Evolutionary conservation across 192 early-diverging fungal genomes (phyloP).

Genomic region (Entomortierella lignicola): DNA sequence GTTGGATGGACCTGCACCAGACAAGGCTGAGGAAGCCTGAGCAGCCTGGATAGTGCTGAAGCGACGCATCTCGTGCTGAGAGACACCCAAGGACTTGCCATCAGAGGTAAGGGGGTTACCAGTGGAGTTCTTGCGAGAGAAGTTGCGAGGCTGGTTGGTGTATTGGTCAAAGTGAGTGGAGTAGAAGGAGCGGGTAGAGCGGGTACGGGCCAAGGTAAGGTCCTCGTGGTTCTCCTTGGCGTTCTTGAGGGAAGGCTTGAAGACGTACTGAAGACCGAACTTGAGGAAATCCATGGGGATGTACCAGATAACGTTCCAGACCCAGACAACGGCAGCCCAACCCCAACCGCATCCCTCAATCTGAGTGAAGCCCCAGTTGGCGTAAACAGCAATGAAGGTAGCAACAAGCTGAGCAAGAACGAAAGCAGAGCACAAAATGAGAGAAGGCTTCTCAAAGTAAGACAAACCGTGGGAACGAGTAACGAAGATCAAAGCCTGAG

Average conservation of each 20-base stretch:
- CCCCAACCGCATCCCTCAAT: slow-evolving; percentile 80
- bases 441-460: slow-evolving; percentile 78
- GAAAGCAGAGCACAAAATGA: slow-evolving; percentile 74
- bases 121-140: slow-evolving; percentile 55
- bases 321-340: slow-evolving; percentile 81
- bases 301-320: slow-evolving; percentile 87
- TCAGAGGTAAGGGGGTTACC: slow-evolving; percentile 54
- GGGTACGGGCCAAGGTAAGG: slow-evolving; percentile 66
- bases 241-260: slow-evolving; percentile 63
- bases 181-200: slow-evolving; percentile 74
- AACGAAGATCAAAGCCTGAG: slow-evolving; percentile 83
- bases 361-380: slow-evolving; percentile 82
- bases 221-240: slow-evolving; percentile 47
- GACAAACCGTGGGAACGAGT: slow-evolving; percentile 83
- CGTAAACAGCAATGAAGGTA: slow-evolving; percentile 86
- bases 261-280: slow-evolving; percentile 71
- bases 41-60: slow-evolving; percentile 79
- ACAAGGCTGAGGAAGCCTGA: slow-evolving; percentile 63
- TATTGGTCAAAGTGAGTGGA: slow-evolving; percentile 66
- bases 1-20: slow-evolving; percentile 34
- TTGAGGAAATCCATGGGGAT: slow-evolving; percentile 83
- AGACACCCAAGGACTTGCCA: slow-evolving; percentile 71
- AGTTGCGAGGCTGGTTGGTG: slow-evolving; percentile 61
- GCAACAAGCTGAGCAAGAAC: slow-evolving; percentile 78
- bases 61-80: slow-evolving; percentile 74